Conservation (phyloP, 495 filamentous ascomycete species). For the Parathielavia hyrcaniae region DNA sequence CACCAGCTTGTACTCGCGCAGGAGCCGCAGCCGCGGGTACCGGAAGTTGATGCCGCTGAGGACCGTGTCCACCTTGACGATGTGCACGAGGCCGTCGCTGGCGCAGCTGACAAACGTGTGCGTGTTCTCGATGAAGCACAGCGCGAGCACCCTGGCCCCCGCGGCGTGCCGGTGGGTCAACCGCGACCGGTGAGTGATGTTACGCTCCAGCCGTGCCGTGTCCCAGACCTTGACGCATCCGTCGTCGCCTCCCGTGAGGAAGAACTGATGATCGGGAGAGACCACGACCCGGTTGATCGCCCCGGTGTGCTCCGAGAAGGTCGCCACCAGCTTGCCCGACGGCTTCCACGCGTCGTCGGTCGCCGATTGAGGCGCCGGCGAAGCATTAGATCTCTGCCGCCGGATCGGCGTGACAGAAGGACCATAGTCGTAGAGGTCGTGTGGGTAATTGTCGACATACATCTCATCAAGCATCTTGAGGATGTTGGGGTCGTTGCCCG, state of each 20-base stretch:
- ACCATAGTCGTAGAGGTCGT: slow-evolving; percentile 70
- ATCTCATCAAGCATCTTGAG: slow-evolving; percentile 80
- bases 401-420: slow-evolving; percentile 69
- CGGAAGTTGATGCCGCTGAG: slow-evolving; percentile 52
- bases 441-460: slow-evolving; percentile 85
- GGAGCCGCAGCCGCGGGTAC: slow-evolving; percentile 68
- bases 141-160: slow-evolving; percentile 65
- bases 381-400: slow-evolving; percentile 55
- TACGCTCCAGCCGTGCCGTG: slow-evolving; percentile 77
- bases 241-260: slow-evolving; percentile 89
- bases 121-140: slow-evolving; percentile 90
- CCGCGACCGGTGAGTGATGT: slow-evolving; percentile 78
- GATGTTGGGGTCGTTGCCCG: slow-evolving; percentile 83
- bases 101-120: slow-evolving; percentile 87
- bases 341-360: slow-evolving; percentile 68
- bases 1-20: slow-evolving; percentile 77
- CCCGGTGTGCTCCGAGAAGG: slow-evolving; percentile 79
- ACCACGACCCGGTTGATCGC: slow-evolving; percentile 76
- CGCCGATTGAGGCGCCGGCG: slow-evolving; percentile 35
- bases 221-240: slow-evolving; percentile 93
- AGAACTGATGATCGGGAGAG: slow-evolving; percentile 90
- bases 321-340: slow-evolving; percentile 72
- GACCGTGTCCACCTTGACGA: slow-evolving; percentile 76
- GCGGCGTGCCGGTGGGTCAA: slow-evolving; percentile 72
- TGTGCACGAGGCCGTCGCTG: slow-evolving; percentile 83